Base-by-base conservation (phyloP, 176 grass and related monocot species). In the Aegilops speltoides region DNA sequence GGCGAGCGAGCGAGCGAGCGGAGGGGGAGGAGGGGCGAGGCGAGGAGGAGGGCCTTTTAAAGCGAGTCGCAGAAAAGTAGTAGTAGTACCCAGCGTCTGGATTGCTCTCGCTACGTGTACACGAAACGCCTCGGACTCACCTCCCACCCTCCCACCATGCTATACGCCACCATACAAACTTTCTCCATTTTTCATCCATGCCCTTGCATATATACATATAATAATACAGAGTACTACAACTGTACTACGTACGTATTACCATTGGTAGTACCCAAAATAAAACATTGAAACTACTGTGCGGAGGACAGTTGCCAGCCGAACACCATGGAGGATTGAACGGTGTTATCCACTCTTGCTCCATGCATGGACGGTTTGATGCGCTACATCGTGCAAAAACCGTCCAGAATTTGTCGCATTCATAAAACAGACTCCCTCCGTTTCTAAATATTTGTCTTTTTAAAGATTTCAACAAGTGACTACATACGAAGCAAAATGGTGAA, bases 1-100 rank as follows among this genome's bases (percentile, higher is more conserved):
- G 65, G 71, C 54, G 54, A 59, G 54, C 19, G 54, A 52, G 48
- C 48, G 48, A 69, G 80, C 72, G 86, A 87, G 46, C 67, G 68
- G 19, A 32, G 67, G 40, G 69, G 52, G 79, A 29, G 66, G 8
- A 22, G 76, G 23, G 7, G 37, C 48, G 76, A 64, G 62, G 54
- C 6, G 37, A 54, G 76, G 32, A 63, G 67, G 86, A 17, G 50
- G 20, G 82, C 56, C 88, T 95, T 95, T 95, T 92, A 90, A 95
- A 90, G 88, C 78, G 37, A 14, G 8, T 11, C 72, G 22, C 64
- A 40, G 64, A 83, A 83, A 73, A 72, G 88, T 12, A 78, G 28
- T 64, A 87, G 11, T 86, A 73, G 46, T 54, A 54, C 50, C 50
- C 37, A 25, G 26, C 67, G 78, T 15, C 24, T 52, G 36, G 68